Evolutionary conservation across 306 rosid species (phyloP).

Genomic region (Cicer bijugum): DNA sequence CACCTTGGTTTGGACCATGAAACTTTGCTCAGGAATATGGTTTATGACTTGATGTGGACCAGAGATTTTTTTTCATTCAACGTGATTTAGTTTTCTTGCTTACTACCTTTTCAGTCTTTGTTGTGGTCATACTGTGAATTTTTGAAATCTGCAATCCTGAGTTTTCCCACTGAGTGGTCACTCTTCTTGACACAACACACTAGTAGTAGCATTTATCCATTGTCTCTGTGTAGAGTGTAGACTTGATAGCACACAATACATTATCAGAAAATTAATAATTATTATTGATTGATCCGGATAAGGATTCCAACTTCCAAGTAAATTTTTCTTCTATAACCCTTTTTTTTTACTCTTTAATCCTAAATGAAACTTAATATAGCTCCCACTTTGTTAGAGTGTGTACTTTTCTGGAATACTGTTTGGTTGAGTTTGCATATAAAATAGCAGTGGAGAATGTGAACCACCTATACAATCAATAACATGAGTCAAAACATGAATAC

Average conservation of each 20-base stretch:
- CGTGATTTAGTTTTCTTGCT: conserved; percentile 15
- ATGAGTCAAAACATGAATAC: no score
- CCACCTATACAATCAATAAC: no score
- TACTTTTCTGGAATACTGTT: neutral
- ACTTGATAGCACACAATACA: conserved; percentile 5
- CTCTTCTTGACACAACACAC: conserved; percentile 1
- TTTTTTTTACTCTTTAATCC: neutral
- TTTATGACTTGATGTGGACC: neutral
- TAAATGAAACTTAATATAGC: neutral
- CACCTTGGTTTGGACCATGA: conserved; percentile 16
- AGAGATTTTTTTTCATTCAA: neutral
- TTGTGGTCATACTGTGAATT: neutral
- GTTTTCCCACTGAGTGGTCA: neutral
- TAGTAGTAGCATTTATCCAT: neutral
- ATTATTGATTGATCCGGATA: no score
- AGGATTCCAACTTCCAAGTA: no score
- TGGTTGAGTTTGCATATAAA: neutral
- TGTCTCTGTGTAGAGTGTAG: neutral
- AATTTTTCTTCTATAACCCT: no score
- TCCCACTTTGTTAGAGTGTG: neutral
- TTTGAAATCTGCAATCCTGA: conserved; percentile 31
- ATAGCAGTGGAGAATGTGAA: no score
- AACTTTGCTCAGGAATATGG: conserved; percentile 13
- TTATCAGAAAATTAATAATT: neutral
- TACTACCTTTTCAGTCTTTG: conserved; percentile 11